Percentiles rank a stretch among this genome's conserved stretches.
Conservation (phyloP, 371 early-diverging fungal species). For the Mucor piriformis region DNA sequence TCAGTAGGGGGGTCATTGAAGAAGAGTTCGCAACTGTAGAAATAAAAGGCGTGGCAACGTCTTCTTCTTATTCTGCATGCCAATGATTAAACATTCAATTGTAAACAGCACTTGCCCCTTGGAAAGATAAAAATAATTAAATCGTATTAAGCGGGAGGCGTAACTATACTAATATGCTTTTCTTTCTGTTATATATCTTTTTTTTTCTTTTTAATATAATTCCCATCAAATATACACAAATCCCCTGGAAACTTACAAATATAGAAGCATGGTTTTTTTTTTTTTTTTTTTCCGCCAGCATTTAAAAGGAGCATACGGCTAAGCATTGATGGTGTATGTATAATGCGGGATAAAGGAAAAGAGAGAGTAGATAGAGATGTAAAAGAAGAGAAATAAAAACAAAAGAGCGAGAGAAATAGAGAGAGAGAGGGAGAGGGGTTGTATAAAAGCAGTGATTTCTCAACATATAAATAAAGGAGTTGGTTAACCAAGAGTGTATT, state of each 20-base stretch:
- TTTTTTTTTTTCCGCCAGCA: conserved; percentile 9
- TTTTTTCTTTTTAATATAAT: no score
- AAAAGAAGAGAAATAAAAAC: neutral
- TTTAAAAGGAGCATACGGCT: conserved; percentile 20
- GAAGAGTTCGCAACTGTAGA: neutral
- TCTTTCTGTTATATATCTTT: no score
- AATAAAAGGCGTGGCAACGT: neutral
- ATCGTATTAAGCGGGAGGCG: no score
- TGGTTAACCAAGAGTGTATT: neutral
- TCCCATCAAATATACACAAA: no score
- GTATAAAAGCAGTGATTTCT: neutral
- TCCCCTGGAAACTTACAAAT: neutral
- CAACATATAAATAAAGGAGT: conserved; percentile 1
- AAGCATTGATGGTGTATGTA: neutral
- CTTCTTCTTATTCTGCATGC: conserved; percentile 1
- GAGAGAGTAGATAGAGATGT: neutral
- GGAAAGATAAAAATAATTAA: neutral
- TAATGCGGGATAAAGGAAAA: neutral
- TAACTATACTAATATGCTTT: no score
- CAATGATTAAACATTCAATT: neutral
- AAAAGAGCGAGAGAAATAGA: neutral
- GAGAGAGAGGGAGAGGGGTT: conserved; percentile 1
- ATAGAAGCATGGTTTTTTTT: conserved; percentile 1
- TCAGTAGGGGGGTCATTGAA: no score
- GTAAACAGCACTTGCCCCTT: neutral